Evolutionary conservation across 2,329 filamentous ascomycete species (phyloP).

Genomic region (Aspergillus pseudonomiae): DNA sequence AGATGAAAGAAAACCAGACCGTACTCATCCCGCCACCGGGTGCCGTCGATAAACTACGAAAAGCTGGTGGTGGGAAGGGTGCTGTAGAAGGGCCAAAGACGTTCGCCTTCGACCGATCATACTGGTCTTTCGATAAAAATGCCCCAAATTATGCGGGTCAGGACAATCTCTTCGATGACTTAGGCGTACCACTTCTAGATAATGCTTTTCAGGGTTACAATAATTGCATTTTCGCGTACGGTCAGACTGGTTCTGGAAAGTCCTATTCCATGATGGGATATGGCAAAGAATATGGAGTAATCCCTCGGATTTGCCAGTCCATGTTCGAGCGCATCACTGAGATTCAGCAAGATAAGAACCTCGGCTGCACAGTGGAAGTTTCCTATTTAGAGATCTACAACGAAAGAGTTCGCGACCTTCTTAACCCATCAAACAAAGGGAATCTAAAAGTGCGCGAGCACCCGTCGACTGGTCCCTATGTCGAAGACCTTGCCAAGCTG

Average conservation of each 20-base stretch:
- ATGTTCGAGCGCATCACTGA: constrained; percentile 88
- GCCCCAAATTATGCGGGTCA: constrained; percentile 87
- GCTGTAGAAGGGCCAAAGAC: constrained; percentile 72
- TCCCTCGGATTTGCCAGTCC: constrained; percentile 93
- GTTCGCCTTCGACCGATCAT: constrained; percentile 95
- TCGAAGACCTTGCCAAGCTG: constrained; percentile 94
- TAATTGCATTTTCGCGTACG: constrained; percentile 99
- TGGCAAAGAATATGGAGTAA: constrained; percentile 91
- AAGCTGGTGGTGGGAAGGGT: constrained; percentile 59
- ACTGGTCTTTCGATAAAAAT: constrained; percentile 92
- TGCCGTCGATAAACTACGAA: constrained; percentile 55
- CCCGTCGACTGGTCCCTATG: constrained; percentile 95
- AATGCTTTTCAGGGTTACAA: constrained; percentile 99
- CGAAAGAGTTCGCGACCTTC: constrained; percentile 89
- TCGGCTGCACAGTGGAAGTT: constrained; percentile 92
- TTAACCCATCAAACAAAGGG: constrained; percentile 93
- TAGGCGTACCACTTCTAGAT: constrained; percentile 88
- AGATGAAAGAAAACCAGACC: constrained; percentile 94
- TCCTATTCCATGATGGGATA: constrained; percentile 99
- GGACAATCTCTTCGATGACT: constrained; percentile 81
- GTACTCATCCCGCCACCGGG: constrained; percentile 74
- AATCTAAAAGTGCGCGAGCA: constrained; percentile 97
- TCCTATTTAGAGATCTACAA: constrained; percentile 99
- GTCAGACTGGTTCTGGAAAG: constrained; percentile 97
- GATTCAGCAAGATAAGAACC: constrained; percentile 72